phyloP scores from a whole-genome alignment of 352 stramenopile species.

The Phytophthora fragariaefolia region DNA sequence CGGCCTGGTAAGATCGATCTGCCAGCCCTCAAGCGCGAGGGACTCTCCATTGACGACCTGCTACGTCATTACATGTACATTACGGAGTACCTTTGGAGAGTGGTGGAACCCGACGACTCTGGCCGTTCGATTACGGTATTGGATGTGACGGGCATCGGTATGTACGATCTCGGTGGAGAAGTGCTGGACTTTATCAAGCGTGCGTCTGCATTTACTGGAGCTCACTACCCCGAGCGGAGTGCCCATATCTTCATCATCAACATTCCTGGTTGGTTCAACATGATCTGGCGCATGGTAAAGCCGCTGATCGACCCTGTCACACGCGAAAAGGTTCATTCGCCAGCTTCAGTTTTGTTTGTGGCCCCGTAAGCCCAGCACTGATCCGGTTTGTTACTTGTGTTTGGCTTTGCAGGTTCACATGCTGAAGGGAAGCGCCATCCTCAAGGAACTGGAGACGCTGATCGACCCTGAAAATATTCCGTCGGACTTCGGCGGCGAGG shows the following conservation, averaged over 20 bases:
- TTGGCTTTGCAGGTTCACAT: constrained; percentile 67
- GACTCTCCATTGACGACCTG: constrained; percentile 88
- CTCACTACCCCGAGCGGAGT: constrained; percentile 94
- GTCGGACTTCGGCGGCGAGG: constrained; percentile 72
- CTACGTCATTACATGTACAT: constrained; percentile 93
- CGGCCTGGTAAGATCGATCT: constrained; percentile 89
- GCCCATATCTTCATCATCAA: constrained; percentile 97
- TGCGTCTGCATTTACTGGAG: constrained; percentile 86
- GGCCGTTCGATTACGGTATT: constrained; percentile 85
- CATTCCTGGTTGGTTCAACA: constrained; percentile 95
- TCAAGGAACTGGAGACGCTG: constrained; percentile 72
- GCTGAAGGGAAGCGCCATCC: constrained; percentile 82
- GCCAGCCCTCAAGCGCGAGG: constrained; percentile 83
- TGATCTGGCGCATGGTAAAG: constrained; percentile 94
- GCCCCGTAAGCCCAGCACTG: neutral
- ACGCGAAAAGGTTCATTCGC: constrained; percentile 89
- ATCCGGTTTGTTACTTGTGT: constrained; percentile 12
- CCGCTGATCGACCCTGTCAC: constrained; percentile 94
- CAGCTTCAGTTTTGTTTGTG: neutral
- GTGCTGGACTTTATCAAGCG: constrained; percentile 91
- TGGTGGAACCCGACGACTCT: constrained; percentile 77
- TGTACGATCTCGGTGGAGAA: constrained; percentile 88
- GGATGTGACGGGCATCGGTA: constrained; percentile 86
- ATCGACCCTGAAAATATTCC: constrained; percentile 77
- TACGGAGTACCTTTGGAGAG: constrained; percentile 91